Percentiles rank a stretch among this genome's conserved stretches.
These are phyloP conservation scores for Penicillium macrosclerotiorum DNA, from an alignment of 495 filamentous ascomycete genomes.

Conservation along the genomic window DNA sequence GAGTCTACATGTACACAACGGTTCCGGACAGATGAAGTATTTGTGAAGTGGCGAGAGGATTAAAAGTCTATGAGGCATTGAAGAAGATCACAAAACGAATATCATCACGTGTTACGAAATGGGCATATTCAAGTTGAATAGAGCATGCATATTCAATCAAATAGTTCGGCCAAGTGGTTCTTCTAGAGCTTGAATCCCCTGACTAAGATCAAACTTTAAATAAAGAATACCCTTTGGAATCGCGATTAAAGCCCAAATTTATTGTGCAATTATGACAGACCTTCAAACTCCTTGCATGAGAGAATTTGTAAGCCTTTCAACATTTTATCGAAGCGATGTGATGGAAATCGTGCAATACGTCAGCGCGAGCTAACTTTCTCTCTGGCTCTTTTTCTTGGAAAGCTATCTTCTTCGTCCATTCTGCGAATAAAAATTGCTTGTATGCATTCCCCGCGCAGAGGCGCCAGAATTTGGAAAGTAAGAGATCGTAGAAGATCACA, in stretches of 20 bases:
- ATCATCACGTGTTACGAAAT: constrained; percentile 25
- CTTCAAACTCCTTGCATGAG: constrained; percentile 6
- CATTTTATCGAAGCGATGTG: constrained; percentile 6
- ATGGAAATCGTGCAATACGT: constrained; percentile 14
- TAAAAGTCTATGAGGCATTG: not conserved
- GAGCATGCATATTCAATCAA: constrained; percentile 6
- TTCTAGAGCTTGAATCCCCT: not conserved
- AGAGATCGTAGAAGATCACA: too few relatives aligned
- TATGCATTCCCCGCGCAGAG: not conserved
- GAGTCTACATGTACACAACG: constrained; percentile 91
- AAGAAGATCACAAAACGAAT: constrained; percentile 1
- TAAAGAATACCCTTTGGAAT: not conserved
- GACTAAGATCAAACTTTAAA: not conserved
- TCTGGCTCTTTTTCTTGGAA: not conserved
- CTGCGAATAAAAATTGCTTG: not conserved
- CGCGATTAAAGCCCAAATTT: not conserved
- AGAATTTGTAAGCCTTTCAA: constrained; percentile 2
- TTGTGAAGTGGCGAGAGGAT: constrained; percentile 81
- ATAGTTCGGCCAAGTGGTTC: not conserved
- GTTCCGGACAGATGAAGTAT: constrained; percentile 92
- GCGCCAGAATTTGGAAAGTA: too few relatives aligned
- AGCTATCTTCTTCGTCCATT: too few relatives aligned
- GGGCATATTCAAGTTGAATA: constrained; percentile 2
- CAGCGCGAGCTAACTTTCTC: not conserved
- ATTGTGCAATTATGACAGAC: constrained; percentile 5